Base-by-base conservation (phyloP, 2,329 filamentous ascomycete genomes). In the Pyrenophora teres region DNA sequence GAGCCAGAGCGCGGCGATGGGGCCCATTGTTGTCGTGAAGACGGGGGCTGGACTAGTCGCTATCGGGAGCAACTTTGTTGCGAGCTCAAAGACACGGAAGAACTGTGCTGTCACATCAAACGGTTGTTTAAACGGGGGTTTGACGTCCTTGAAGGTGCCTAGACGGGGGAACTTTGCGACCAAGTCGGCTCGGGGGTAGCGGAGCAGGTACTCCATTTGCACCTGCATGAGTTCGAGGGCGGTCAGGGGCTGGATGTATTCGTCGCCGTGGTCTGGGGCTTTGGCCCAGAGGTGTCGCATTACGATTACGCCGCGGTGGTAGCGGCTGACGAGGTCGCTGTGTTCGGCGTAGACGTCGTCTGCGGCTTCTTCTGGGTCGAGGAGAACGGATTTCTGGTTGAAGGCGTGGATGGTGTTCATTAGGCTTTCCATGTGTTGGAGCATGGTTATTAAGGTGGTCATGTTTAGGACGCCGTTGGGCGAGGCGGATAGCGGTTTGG, bases 331-430 rank as follows among this genome's bases (percentile, higher is more conserved):
- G 2, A 56, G 25, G 13, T 47, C 27, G 35, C 25, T 9, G 40
- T 52, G 46, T 32, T 58, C 54, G n/a, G 36, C 18, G 4, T 47
- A 37, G 8, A 54, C 46, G n/a, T 59, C 45, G 5, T 62, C 50
- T 30, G 8, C 10, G 15, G 53, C 16, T 23, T 69, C 60, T 4
- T 56, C 51, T 4, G 32, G 36, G 2, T 56, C 50, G 0, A 51
- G 43, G 5, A 54, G 13, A 13, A 65, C 53, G 10, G 62, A 44
- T 7, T 42, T 50, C 32, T 67, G 61, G 25, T 67, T 54, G 42
- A 72, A 67, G 1, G 56, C 52, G n/a, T 68, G 50, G 10, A 64
- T 52, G n/a, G 65, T 59, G 21, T 65, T 64, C n/a, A 64, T 55
- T 0, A 62, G 45, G 5, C 56, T 57, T 39, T 70, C 64, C 36